A percentile compares a stretch with the other conserved stretches of the same genome.
These are phyloP conservation scores for Babesia ovis DNA, from an alignment of 169 alveolate species.

Conservation along the genomic window DNA sequence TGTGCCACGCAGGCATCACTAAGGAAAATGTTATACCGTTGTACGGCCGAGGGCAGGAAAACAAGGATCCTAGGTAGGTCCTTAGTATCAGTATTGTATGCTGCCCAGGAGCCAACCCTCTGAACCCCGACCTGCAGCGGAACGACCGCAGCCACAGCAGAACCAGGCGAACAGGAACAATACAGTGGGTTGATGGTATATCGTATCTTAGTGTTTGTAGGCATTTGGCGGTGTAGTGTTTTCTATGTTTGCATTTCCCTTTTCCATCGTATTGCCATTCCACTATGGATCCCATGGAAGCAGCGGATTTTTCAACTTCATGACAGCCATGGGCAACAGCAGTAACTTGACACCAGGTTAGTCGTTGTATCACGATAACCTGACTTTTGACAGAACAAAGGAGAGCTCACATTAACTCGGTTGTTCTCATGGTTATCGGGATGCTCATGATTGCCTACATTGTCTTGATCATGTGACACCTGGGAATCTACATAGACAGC, in stretches of 20 bases:
- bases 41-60: constrained; percentile 82
- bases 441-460: constrained; percentile 49
- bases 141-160: constrained; percentile 39
- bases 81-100: background rate
- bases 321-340: constrained; percentile 5
- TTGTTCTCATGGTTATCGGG: constrained; percentile 36
- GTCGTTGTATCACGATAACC: background rate
- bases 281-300: constrained; percentile 2
- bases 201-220: background rate
- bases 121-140: constrained; percentile 62
- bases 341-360: constrained; percentile 52
- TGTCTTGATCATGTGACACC: constrained; percentile 17
- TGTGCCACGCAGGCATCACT: constrained; percentile 92
- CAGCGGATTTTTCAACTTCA: background rate
- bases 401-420: constrained; percentile 52
- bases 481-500: no score
- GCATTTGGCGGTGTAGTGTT: constrained; percentile 45
- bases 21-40: constrained; percentile 90
- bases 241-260: constrained; percentile 56
- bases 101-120: constrained; percentile 38
- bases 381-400: constrained; percentile 36
- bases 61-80: constrained; percentile 76
- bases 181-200: background rate
- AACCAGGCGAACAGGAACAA: background rate
- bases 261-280: constrained; percentile 47